These are phyloP conservation scores for Talaromyces sp. DNA, from an alignment of 2,329 filamentous ascomycete genomes.

Conservation along the genomic window DNA sequence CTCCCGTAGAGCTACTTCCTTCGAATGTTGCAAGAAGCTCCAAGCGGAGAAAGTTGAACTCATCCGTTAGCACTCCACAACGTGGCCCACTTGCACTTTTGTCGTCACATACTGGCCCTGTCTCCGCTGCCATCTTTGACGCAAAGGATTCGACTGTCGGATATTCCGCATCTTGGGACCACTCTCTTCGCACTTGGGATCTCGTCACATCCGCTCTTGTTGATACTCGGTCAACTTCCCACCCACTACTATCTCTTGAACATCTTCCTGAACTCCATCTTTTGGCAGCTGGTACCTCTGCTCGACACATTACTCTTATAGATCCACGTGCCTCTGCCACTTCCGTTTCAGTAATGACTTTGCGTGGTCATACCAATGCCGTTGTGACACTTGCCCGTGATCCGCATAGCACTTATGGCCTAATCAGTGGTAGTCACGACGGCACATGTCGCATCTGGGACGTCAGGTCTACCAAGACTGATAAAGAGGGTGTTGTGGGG, in stretches of 20 bases:
- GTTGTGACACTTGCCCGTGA: conserved; percentile 56
- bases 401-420: conserved; percentile 68
- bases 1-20: conserved; percentile 64
- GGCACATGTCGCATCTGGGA: conserved; percentile 94
- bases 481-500: conserved; percentile 54
- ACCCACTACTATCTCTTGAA: conserved; percentile 73
- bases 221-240: conserved; percentile 74
- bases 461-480: conserved; percentile 63
- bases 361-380: conserved; percentile 78
- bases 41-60: conserved; percentile 71
- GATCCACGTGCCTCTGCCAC: conserved; percentile 77
- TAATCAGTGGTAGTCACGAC: conserved; percentile 87
- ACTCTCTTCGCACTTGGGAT: conserved; percentile 86
- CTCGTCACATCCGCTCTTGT: conserved; percentile 74
- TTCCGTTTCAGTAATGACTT: conserved; percentile 78
- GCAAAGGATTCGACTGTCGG: conserved; percentile 78
- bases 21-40: conserved; percentile 56
- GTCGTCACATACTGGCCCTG: conserved; percentile 64
- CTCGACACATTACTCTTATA: conserved; percentile 84
- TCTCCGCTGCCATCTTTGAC: conserved; percentile 79
- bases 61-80: conserved; percentile 57
- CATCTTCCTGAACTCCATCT: conserved; percentile 63
- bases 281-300: conserved; percentile 71
- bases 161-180: conserved; percentile 87
- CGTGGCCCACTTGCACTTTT: conserved; percentile 75